phyloP scores from a whole-genome alignment of 768 basidiomycete genomes.

The Gloeopeniophorella convolvens region DNA sequence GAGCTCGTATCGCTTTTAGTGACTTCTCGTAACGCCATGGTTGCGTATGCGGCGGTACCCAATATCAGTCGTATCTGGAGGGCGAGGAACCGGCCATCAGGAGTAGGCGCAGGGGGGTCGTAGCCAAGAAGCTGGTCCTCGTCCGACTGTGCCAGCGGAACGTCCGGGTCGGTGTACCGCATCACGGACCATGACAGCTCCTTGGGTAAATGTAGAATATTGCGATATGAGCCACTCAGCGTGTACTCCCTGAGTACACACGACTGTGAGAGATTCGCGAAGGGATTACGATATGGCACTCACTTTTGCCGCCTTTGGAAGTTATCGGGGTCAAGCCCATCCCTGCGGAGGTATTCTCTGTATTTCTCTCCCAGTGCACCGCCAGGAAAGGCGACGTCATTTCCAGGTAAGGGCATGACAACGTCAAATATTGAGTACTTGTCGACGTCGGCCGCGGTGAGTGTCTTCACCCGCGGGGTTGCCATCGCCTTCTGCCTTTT shows the following conservation, averaged over 20 bases:
- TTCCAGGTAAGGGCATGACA: conserved; percentile 95
- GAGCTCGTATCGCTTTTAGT: conserved; percentile 95
- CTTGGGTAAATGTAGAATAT: conserved; percentile 80
- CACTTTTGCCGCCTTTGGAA: conserved; percentile 88
- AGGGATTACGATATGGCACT: conserved; percentile 23
- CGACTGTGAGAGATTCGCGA: neutral
- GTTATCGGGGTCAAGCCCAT: conserved; percentile 87
- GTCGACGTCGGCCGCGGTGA: conserved; percentile 71
- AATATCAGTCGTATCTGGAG: conserved; percentile 81
- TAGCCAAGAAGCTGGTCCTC: conserved; percentile 87
- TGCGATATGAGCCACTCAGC: conserved; percentile 88
- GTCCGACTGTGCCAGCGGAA: conserved; percentile 88
- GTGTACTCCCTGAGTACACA: conserved; percentile 69
- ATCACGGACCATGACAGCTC: conserved; percentile 77
- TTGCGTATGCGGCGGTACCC: conserved; percentile 91
- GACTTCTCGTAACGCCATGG: conserved; percentile 94
- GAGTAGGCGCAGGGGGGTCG: conserved; percentile 57
- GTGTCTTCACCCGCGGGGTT: conserved; percentile 67
- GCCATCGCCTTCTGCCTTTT: conserved; percentile 45
- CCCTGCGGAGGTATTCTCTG: conserved; percentile 68
- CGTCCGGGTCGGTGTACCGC: conserved; percentile 89
- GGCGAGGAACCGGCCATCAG: conserved; percentile 80
- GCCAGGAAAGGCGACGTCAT: conserved; percentile 88
- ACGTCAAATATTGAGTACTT: conserved; percentile 91
- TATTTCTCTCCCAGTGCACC: conserved; percentile 85